Percentiles rank a stretch among this genome's conserved stretches.
These are phyloP conservation scores for Pisolithus microcarpus DNA, from an alignment of 768 basidiomycete genomes.

Conservation along the genomic window DNA sequence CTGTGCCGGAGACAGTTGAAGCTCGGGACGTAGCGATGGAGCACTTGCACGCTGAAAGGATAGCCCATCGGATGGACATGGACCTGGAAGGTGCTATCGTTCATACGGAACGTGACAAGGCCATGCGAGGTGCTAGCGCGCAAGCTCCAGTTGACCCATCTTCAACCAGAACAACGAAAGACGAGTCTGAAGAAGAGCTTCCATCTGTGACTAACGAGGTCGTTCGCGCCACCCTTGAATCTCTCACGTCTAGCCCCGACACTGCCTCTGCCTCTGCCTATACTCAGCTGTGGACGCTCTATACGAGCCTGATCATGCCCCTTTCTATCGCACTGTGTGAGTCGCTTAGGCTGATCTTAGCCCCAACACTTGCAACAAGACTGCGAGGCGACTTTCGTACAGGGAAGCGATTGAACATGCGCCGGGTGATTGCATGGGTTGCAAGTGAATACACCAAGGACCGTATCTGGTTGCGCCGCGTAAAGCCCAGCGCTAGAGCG, in stretches of 20 bases:
- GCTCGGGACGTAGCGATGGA: constrained; percentile 19
- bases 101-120: constrained; percentile 23
- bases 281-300: constrained; percentile 81
- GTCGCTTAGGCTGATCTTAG: constrained; percentile 92
- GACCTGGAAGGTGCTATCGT: constrained; percentile 43
- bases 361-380: constrained; percentile 89
- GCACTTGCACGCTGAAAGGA: constrained; percentile 22
- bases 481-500: constrained; percentile 87
- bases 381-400: constrained; percentile 96
- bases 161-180: constrained; percentile 24
- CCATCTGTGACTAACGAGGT: constrained; percentile 9
- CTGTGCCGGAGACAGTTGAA: constrained; percentile 16
- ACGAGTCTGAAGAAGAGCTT: constrained; percentile 15
- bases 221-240: constrained; percentile 15
- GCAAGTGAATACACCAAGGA: constrained; percentile 99
- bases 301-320: constrained; percentile 85
- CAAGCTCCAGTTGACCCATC: constrained; percentile 19
- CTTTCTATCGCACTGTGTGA: constrained; percentile 91
- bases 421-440: constrained; percentile 96
- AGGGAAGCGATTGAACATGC: constrained; percentile 97
- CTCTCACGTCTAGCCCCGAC: constrained; percentile 17
- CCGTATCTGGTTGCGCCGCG: constrained; percentile 96
- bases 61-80: constrained; percentile 18
- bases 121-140: not conserved
- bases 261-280: constrained; percentile 34